Conservation (phyloP, 345 rosid genomes). For the Eucalyptus sideroxylon region DNA sequence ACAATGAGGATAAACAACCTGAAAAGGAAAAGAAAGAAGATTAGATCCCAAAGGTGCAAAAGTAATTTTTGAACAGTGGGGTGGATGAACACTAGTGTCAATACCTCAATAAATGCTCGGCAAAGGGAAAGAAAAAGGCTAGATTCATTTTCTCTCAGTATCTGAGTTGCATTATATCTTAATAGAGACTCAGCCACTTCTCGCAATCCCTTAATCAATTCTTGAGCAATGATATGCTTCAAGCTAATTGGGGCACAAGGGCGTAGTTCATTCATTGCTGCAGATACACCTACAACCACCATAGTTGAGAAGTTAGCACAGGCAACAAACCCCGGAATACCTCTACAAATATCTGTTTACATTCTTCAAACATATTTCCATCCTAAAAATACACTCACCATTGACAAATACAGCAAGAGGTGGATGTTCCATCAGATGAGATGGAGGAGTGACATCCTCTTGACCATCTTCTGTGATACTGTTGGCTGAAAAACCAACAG, state of each 20-base stretch:
- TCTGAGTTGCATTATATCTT: conserved; percentile 79
- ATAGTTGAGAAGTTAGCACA: neutral
- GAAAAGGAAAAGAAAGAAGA: neutral
- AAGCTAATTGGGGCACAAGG: conserved; percentile 87
- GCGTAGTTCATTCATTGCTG: conserved; percentile 85
- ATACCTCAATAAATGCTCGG: conserved; percentile 81
- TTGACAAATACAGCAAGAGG: conserved; percentile 94
- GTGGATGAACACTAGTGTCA: neutral
- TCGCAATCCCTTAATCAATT: conserved; percentile 69
- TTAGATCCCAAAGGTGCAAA: neutral
- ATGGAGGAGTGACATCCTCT: conserved; percentile 92
- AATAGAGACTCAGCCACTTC: conserved; percentile 74
- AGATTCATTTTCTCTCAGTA: conserved; percentile 85
- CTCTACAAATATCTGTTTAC: neutral
- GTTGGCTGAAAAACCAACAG: conserved; percentile 71
- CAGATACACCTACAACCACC: conserved; percentile 59
- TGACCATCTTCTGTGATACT: conserved; percentile 49
- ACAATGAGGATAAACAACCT: conserved; percentile 84
- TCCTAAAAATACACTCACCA: conserved; percentile 27
- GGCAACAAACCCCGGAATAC: neutral
- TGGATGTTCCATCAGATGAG: conserved; percentile 94
- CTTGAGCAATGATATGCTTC: conserved; percentile 65
- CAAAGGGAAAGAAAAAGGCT: conserved; percentile 82
- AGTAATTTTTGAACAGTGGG: neutral
- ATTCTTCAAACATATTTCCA: neutral